Evolutionary conservation across 768 basidiomycete genomes (phyloP).

Genomic region (Phylloporus arenicola): DNA sequence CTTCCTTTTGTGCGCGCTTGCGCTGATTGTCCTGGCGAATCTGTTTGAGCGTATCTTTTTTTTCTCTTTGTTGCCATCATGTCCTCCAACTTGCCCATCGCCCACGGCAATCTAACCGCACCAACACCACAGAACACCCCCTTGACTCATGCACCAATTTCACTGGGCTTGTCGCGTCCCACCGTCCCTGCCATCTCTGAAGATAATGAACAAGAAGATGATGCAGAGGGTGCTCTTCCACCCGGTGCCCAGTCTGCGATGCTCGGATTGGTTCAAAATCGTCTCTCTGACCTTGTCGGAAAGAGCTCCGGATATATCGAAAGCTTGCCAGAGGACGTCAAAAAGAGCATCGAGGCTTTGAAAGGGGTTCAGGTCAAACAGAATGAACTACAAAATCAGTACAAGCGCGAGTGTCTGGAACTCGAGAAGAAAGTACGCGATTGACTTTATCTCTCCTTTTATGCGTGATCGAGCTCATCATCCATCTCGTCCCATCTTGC

Average conservation of each 20-base stretch:
- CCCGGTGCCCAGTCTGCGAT: constrained; percentile 57
- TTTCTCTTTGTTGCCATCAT: constrained; percentile 37
- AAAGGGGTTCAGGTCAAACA: constrained; percentile 94
- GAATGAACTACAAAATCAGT: constrained; percentile 80
- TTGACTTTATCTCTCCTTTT: constrained; percentile 6
- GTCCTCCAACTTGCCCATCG: constrained; percentile 68
- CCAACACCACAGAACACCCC: constrained; percentile 95
- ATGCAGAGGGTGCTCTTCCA: constrained; percentile 42
- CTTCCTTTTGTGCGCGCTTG: constrained; percentile 20
- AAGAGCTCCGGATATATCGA: constrained; percentile 95
- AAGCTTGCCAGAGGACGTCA: constrained; percentile 72
- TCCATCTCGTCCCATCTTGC: not conserved
- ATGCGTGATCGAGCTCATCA: constrained; percentile 10
- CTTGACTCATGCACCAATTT: constrained; percentile 74
- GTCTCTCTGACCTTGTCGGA: constrained; percentile 79
- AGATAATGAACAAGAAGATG: constrained; percentile 67
- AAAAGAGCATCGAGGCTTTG: constrained; percentile 81
- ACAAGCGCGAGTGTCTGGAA: constrained; percentile 92
- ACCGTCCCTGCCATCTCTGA: constrained; percentile 85
- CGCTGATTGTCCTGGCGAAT: constrained; percentile 22
- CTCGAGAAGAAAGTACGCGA: constrained; percentile 86
- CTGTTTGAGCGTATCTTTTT: constrained; percentile 16
- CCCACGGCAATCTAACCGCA: constrained; percentile 60
- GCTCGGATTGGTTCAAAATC: constrained; percentile 83
- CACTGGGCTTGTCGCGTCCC: constrained; percentile 74